Percentiles rank a stretch among this genome's conserved stretches.
Evolutionary conservation across 441 rosid genomes (phyloP).

Genomic region (Arabidopsis lyrata): DNA sequence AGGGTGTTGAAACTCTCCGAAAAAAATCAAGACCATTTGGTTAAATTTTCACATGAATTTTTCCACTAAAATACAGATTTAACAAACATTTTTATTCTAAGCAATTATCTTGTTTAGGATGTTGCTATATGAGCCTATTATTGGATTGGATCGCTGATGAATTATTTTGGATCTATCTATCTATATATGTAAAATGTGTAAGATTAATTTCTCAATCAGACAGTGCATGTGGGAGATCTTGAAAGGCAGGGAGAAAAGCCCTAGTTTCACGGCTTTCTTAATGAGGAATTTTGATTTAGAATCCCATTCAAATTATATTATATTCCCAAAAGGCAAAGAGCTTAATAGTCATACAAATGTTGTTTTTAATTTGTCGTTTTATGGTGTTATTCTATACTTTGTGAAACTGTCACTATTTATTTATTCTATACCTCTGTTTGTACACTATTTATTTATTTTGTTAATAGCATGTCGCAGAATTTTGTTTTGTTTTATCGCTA

Average conservation of each 20-base stretch:
- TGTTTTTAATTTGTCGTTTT: constrained; percentile 26
- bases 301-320: constrained; percentile 10
- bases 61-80: too few species aligned
- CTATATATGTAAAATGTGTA: not conserved
- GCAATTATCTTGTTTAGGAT: not conserved
- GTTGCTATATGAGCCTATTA: constrained; percentile 10
- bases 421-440: constrained; percentile 28
- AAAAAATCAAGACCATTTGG: too few species aligned
- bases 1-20: too few species aligned
- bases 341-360: constrained; percentile 26
- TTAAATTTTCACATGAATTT: too few species aligned
- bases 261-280: constrained; percentile 42
- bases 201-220: constrained; percentile 15
- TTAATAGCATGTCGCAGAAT: constrained; percentile 10
- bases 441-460: not conserved
- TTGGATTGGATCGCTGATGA: not conserved
- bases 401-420: constrained; percentile 22
- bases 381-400: constrained; percentile 7
- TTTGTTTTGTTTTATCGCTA: not conserved
- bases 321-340: not conserved
- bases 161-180: not conserved
- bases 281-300: constrained; percentile 4
- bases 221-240: constrained; percentile 36
- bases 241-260: constrained; percentile 34
- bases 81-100: too few species aligned